Percentiles rank a stretch among this genome's conserved stretches.
Conservation (phyloP, 352 stramenopile genomes). For the Phytophthora capsici region DNA sequence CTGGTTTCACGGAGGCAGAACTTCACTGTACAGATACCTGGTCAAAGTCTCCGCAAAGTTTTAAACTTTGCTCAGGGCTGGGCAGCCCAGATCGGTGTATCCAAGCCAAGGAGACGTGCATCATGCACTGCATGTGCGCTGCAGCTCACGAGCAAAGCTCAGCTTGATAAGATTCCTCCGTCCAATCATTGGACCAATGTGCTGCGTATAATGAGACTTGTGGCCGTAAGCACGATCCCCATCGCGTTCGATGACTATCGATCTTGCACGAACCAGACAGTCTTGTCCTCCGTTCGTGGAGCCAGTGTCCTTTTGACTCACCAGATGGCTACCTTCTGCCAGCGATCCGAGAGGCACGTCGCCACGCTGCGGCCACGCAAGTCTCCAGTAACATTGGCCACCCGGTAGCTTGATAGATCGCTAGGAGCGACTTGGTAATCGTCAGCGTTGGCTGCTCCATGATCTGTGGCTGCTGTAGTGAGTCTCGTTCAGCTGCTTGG, state of each 20-base stretch:
- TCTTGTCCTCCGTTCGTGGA: slow-evolving; percentile 8
- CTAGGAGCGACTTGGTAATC: slow-evolving; percentile 18
- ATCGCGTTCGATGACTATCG: slow-evolving; percentile 6
- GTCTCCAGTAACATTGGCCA: slow-evolving; percentile 18
- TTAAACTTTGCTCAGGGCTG: slow-evolving; percentile 2
- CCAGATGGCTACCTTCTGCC: slow-evolving; percentile 28
- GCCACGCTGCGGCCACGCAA: slow-evolving; percentile 2
- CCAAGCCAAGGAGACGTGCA: neutral
- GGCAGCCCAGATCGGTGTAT: slow-evolving; percentile 19
- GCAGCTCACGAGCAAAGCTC: neutral
- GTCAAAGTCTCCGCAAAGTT: slow-evolving; percentile 17
- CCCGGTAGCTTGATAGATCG: slow-evolving; percentile 7
- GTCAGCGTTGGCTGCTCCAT: slow-evolving; percentile 24
- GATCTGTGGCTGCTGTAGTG: slow-evolving; percentile 2
- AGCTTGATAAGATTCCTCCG: slow-evolving; percentile 9
- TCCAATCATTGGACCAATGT: no score
- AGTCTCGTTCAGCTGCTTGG: slow-evolving; percentile 10
- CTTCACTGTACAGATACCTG: slow-evolving; percentile 4
- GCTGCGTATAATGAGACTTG: neutral
- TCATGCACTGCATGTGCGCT: neutral
- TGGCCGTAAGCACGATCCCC: slow-evolving; percentile 15
- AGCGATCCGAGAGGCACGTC: slow-evolving; percentile 7
- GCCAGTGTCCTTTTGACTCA: slow-evolving; percentile 30
- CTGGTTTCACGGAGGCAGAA: slow-evolving; percentile 9
- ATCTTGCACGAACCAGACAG: no score